Percentiles rank a stretch among this genome's conserved stretches.
Evolutionary conservation across 257 asterid genomes (phyloP).

Genomic region (Ilex asprella): DNA sequence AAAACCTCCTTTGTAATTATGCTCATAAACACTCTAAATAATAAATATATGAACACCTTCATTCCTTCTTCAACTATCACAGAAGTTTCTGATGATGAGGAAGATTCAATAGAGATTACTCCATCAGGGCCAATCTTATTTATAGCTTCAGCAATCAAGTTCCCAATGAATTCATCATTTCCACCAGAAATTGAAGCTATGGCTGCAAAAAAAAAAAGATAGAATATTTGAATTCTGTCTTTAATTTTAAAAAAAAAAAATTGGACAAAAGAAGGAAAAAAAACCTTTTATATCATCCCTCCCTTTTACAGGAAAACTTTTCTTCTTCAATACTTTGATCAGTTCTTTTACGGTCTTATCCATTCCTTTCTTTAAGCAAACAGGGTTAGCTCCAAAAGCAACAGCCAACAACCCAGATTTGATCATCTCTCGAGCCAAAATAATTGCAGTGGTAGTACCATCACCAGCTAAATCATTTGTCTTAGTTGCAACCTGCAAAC

Average conservation of each 20-base stretch:
- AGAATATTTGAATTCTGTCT: background rate
- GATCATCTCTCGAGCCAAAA: conserved; percentile 90
- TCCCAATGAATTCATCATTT: conserved; percentile 78
- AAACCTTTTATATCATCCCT: conserved; percentile 69
- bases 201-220: conserved; percentile 39
- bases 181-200: conserved; percentile 96
- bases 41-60: conserved; percentile 47
- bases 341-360: conserved; percentile 58
- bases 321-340: conserved; percentile 48
- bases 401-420: conserved; percentile 67
- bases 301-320: conserved; percentile 58
- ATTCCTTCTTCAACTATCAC: conserved; percentile 90
- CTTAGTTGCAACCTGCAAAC: conserved; percentile 69
- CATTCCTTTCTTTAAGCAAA: conserved; percentile 78
- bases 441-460: conserved; percentile 90
- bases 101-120: conserved; percentile 65
- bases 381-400: conserved; percentile 87
- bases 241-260: background rate
- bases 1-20: too few relatives aligned
- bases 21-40: too few relatives aligned
- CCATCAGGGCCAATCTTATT: conserved; percentile 92
- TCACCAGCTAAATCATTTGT: conserved; percentile 86
- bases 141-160: conserved; percentile 77
- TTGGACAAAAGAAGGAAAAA: conserved; percentile 1
- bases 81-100: conserved; percentile 73